Percentiles rank a stretch among this genome's conserved stretches.
Conservation (phyloP, 1,139 yeast genomes). For the Pichia sp. region DNA sequence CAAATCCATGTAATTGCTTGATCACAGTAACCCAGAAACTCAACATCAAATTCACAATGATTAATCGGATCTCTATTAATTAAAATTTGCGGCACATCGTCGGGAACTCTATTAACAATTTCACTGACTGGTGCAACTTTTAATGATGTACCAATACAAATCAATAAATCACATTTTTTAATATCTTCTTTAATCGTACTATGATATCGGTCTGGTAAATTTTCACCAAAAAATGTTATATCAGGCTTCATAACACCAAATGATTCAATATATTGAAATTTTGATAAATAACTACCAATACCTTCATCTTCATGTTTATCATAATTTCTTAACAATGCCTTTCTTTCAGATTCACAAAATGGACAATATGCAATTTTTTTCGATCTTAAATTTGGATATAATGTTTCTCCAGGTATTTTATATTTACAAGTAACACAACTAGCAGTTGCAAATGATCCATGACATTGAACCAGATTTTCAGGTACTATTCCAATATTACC, state of each 20-base stretch:
- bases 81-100: slow-evolving; percentile 71
- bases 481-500: slow-evolving; percentile 69
- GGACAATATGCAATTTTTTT: slow-evolving; percentile 70
- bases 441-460: slow-evolving; percentile 92
- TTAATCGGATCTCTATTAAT: slow-evolving; percentile 77
- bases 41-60: slow-evolving; percentile 76
- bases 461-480: slow-evolving; percentile 83
- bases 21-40: slow-evolving; percentile 80
- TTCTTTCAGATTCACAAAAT: slow-evolving; percentile 47
- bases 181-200: slow-evolving; percentile 54
- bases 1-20: slow-evolving; percentile 70
- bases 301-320: slow-evolving; percentile 27
- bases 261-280: slow-evolving; percentile 33
- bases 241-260: slow-evolving; percentile 93
- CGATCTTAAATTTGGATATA: slow-evolving; percentile 55
- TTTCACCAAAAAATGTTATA: slow-evolving; percentile 91
- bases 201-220: slow-evolving; percentile 70
- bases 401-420: slow-evolving; percentile 59
- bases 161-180: slow-evolving; percentile 65
- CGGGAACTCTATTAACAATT: slow-evolving; percentile 69
- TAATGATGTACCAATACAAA: slow-evolving; percentile 89
- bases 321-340: slow-evolving; percentile 23
- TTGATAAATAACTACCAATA: slow-evolving; percentile 27
- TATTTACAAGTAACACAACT: slow-evolving; percentile 77
- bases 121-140: slow-evolving; percentile 97